A percentile compares a stretch with the other conserved stretches of the same genome.
Evolutionary conservation across 805 yeast species (phyloP).

Genomic region (Ogataea wickerhamii): DNA sequence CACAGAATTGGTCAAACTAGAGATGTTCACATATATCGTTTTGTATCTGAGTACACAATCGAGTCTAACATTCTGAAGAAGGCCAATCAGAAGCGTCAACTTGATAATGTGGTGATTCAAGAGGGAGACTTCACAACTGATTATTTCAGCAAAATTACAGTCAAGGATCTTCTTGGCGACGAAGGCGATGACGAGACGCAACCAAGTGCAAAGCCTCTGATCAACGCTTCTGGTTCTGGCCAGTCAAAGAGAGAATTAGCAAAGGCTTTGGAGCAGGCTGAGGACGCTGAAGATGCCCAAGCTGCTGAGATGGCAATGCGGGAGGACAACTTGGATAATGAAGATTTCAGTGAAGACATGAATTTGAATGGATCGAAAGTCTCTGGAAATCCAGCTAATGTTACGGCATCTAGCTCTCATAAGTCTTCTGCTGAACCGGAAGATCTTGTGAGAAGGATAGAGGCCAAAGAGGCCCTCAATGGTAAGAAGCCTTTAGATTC

Average conservation of each 20-base stretch:
- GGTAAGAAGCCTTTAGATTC: conserved; percentile 1
- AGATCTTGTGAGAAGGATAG: conserved; percentile 21
- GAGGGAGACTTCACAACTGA: conserved; percentile 98
- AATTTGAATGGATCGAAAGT: conserved; percentile 24
- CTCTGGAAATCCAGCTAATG: conserved; percentile 10
- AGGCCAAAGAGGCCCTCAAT: conserved; percentile 10
- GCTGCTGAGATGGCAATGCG: conserved; percentile 89
- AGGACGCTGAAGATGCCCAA: conserved; percentile 84
- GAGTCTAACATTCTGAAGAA: conserved; percentile 91
- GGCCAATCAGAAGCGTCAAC: conserved; percentile 90
- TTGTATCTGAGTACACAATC: conserved; percentile 93
- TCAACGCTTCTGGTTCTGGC: conserved; percentile 3
- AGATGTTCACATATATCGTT: conserved; percentile 94
- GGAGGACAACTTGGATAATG: conserved; percentile 79
- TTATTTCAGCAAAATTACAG: conserved; percentile 83
- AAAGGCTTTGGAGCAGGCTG: conserved; percentile 77
- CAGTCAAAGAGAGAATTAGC: conserved; percentile 31
- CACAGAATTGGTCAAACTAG: conserved; percentile 98
- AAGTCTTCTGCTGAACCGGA: conserved; percentile 29
- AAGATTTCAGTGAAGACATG: conserved; percentile 66
- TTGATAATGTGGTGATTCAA: conserved; percentile 93
- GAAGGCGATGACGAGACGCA: conserved; percentile 33
- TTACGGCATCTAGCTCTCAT: neutral
- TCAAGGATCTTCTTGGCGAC: conserved; percentile 77
- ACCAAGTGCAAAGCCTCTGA: conserved; percentile 20